These are phyloP conservation scores for Coemansia sp. DNA, from an alignment of 192 early-diverging fungal species.

Conservation along the genomic window DNA sequence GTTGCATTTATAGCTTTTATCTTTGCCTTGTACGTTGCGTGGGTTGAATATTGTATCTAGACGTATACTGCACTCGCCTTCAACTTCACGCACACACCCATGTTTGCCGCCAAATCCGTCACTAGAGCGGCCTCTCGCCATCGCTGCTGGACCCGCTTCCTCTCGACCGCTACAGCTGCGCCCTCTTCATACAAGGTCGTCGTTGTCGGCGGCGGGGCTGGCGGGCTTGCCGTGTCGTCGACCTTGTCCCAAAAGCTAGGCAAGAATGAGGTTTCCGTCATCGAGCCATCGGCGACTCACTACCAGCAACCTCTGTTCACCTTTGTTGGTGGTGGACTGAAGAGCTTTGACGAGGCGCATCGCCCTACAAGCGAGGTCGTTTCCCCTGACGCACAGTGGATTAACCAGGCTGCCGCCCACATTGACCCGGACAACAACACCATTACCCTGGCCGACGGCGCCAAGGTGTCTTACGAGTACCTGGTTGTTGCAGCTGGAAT, in stretches of 20 bases:
- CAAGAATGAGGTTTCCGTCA: conserved; percentile 62
- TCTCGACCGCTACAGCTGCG: conserved; percentile 25
- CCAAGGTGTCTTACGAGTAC: conserved; percentile 59
- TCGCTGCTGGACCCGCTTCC: conserved; percentile 23
- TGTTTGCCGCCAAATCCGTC: conserved; percentile 31
- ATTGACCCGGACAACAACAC: conserved; percentile 67
- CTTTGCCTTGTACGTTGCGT: no score
- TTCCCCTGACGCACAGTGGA: conserved; percentile 70
- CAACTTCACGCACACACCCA: neutral
- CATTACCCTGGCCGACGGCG: conserved; percentile 62
- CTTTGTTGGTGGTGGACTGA: conserved; percentile 83
- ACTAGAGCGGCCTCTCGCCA: conserved; percentile 6
- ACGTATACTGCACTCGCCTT: neutral
- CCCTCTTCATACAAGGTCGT: conserved; percentile 50
- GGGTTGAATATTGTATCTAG: conserved; percentile 1
- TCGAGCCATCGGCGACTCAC: conserved; percentile 68
- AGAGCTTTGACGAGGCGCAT: conserved; percentile 65
- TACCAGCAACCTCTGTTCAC: conserved; percentile 90
- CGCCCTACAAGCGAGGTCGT: conserved; percentile 67
- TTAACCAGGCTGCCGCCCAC: conserved; percentile 63
- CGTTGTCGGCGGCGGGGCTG: conserved; percentile 51
- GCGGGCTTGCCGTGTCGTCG: conserved; percentile 60
- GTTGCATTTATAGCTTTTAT: no score
- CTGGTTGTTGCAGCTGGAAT: conserved; percentile 76
- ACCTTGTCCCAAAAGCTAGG: conserved; percentile 63